A percentile compares a stretch with the other conserved stretches of the same genome.
Evolutionary conservation across 1,139 yeast genomes (phyloP).

Genomic region (Lodderomyces metapsilosis): DNA sequence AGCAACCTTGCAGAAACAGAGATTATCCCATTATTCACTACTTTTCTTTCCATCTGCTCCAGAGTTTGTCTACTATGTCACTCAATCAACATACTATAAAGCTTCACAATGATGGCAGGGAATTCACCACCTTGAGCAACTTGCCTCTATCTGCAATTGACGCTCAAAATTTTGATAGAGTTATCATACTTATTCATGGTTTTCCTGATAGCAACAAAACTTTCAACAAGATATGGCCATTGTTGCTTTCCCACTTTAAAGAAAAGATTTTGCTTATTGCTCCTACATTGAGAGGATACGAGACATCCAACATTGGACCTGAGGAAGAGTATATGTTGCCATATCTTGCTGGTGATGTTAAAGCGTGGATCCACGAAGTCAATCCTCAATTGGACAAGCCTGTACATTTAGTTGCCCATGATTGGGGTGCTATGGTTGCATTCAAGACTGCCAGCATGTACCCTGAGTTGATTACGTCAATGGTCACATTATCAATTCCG

Average conservation of each 20-base stretch:
- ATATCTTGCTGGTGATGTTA: constrained; percentile 37
- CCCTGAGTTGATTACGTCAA: constrained; percentile 37
- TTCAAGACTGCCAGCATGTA: constrained; percentile 36
- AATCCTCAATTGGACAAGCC: constrained; percentile 23
- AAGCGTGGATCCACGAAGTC: constrained; percentile 29
- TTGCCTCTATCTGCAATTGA: constrained; percentile 19
- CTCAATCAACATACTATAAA: constrained; percentile 13
- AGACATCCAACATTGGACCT: constrained; percentile 31
- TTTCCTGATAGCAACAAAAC: constrained; percentile 42
- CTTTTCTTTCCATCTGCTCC: too few relatives aligned
- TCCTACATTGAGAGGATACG: constrained; percentile 45
- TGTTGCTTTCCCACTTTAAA: constrained; percentile 14
- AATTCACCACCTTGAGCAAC: constrained; percentile 29
- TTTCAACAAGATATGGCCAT: constrained; percentile 27
- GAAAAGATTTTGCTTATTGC: constrained; percentile 31
- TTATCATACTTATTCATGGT: constrained; percentile 39
- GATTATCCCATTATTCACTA: too few relatives aligned
- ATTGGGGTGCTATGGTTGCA: constrained; percentile 46
- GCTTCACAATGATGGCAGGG: constrained; percentile 23
- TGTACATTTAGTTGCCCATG: constrained; percentile 45
- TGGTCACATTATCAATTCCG: constrained; percentile 42
- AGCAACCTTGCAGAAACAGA: too few relatives aligned
- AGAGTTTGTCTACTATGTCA: too few relatives aligned
- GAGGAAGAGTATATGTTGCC: constrained; percentile 25
- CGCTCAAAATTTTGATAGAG: constrained; percentile 21